Conservation (phyloP, 257 asterid species). For the Fraxinus cuspidata region DNA sequence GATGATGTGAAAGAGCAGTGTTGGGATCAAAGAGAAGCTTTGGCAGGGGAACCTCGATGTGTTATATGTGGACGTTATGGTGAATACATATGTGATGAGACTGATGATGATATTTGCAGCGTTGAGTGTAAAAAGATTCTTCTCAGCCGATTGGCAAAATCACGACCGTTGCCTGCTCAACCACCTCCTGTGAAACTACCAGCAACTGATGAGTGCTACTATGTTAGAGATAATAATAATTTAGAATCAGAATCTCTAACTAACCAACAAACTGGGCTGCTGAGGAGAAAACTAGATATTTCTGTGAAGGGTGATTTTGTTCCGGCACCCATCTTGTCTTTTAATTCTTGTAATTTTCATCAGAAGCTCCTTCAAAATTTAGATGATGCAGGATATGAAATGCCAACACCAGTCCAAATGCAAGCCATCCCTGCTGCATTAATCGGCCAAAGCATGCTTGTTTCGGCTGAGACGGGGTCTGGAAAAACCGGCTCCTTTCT, state of each 20-base stretch:
- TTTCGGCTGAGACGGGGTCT: conserved; percentile 92
- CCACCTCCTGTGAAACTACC: conserved; percentile 49
- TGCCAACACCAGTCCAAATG: conserved; percentile 96
- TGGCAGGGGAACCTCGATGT: conserved; percentile 76
- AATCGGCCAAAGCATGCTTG: conserved; percentile 69
- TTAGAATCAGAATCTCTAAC: conserved; percentile 30
- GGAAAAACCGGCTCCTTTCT: conserved; percentile 89
- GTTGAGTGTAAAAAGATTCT: conserved; percentile 71
- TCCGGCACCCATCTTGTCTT: conserved; percentile 71
- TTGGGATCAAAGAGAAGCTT: conserved; percentile 88
- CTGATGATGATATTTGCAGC: conserved; percentile 89
- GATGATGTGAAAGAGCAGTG: conserved; percentile 68
- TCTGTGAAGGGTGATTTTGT: conserved; percentile 52
- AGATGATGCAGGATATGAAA: conserved; percentile 81
- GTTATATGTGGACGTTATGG: conserved; percentile 84
- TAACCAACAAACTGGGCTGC: conserved; percentile 42
- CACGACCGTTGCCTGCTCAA: conserved; percentile 29
- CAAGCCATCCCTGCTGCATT: conserved; percentile 89
- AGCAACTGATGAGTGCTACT: conserved; percentile 73
- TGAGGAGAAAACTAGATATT: conserved; percentile 68
- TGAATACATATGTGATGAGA: conserved; percentile 88
- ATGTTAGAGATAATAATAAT: conserved; percentile 54
- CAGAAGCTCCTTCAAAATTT: conserved; percentile 71
- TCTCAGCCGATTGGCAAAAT: conserved; percentile 45
- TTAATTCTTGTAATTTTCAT: conserved; percentile 69